Conservation (phyloP, 2,329 filamentous ascomycete genomes). For the Nectriaceae sp. region DNA sequence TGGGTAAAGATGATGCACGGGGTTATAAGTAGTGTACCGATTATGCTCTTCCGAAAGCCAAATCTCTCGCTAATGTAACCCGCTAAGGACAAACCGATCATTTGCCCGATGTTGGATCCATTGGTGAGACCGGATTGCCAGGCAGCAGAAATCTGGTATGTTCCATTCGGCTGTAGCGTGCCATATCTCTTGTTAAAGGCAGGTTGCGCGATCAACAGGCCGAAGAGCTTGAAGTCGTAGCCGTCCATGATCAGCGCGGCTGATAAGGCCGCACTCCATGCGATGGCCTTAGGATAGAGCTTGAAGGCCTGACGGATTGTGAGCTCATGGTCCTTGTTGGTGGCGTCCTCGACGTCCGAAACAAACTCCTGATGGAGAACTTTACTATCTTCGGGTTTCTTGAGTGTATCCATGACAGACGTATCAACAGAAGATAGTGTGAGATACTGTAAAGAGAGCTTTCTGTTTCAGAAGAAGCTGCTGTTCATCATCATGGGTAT, state of each 20-base stretch:
- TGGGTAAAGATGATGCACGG: slow-evolving; percentile 4
- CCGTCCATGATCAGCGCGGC: slow-evolving; percentile 9
- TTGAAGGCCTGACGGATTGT: neutral
- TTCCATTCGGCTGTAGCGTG: neutral
- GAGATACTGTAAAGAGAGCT: no score
- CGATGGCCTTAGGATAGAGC: neutral
- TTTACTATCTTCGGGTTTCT: neutral
- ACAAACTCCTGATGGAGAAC: neutral
- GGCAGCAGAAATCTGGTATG: slow-evolving; percentile 8
- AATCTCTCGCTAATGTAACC: slow-evolving; percentile 2
- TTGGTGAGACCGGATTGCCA: slow-evolving; percentile 2
- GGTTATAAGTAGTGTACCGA: slow-evolving; percentile 1
- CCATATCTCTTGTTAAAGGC: slow-evolving; percentile 6
- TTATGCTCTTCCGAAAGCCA: slow-evolving; percentile 3
- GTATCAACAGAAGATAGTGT: no score
- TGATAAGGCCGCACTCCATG: slow-evolving; percentile 1
- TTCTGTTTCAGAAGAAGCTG: no score
- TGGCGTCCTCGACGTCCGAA: neutral
- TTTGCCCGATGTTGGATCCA: neutral
- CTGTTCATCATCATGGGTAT: no score
- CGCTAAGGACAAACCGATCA: slow-evolving; percentile 1
- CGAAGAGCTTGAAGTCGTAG: slow-evolving; percentile 9
- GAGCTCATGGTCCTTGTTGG: neutral
- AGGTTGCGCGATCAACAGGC: slow-evolving; percentile 4
- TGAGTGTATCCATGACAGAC: no score